Percentiles rank a stretch among this genome's conserved stretches.
Conservation (phyloP, 192 early-diverging fungal species). For the Rhizoclosmatium sp. region DNA sequence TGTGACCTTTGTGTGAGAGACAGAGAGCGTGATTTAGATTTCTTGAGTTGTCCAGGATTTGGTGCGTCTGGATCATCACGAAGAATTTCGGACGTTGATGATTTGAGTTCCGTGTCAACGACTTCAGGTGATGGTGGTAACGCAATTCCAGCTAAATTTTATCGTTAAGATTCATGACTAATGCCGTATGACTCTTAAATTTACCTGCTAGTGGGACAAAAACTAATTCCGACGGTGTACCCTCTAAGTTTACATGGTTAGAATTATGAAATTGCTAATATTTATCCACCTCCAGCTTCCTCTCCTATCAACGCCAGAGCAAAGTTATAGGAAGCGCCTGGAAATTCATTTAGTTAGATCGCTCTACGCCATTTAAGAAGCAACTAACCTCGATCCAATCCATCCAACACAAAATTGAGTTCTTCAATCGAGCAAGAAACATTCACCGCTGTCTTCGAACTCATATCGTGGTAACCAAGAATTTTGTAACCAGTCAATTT, state of each 20-base stretch:
- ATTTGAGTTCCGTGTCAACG: background rate
- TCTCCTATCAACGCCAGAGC: constrained; percentile 25
- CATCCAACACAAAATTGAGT: constrained; percentile 19
- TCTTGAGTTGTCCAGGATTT: constrained; percentile 31
- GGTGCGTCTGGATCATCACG: constrained; percentile 31
- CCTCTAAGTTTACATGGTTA: constrained; percentile 3
- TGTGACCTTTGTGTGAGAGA: constrained; percentile 51
- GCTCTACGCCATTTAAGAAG: background rate
- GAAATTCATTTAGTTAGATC: background rate
- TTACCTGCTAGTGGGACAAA: constrained; percentile 41
- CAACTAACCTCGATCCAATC: constrained; percentile 22
- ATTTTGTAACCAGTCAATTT: constrained; percentile 42
- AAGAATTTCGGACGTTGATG: constrained; percentile 2
- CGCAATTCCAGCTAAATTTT: constrained; percentile 46
- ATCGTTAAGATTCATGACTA: constrained; percentile 13
- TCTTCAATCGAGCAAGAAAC: constrained; percentile 18
- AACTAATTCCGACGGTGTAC: constrained; percentile 22
- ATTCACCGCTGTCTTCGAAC: constrained; percentile 9
- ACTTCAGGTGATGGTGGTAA: constrained; percentile 49
- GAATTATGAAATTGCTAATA: background rate
- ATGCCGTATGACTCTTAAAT: constrained; percentile 1
- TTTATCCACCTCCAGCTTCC: constrained; percentile 20
- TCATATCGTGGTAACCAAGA: constrained; percentile 3
- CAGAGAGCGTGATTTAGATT: constrained; percentile 39
- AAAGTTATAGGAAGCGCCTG: constrained; percentile 26